Conservation (phyloP, 2,329 filamentous ascomycete genomes). For the Talaromyces albobiverticillius region DNA sequence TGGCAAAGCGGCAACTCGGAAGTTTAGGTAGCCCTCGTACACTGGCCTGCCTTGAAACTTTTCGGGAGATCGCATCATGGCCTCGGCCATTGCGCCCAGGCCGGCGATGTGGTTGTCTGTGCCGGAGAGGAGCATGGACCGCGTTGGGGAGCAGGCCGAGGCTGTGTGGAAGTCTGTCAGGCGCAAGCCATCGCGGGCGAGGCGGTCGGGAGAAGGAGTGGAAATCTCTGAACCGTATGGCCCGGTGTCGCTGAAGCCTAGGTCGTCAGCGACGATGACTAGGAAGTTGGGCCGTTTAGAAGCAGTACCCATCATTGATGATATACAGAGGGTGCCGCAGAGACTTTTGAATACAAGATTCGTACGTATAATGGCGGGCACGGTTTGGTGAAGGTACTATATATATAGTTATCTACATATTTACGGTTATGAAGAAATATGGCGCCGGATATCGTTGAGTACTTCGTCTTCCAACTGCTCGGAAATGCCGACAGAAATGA, state of each 20-base stretch:
- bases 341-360: no score
- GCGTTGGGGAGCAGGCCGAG: conserved; percentile 29
- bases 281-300: neutral
- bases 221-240: conserved; percentile 30
- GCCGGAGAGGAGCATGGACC: conserved; percentile 33
- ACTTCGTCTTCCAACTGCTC: no score
- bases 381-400: no score
- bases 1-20: conserved; percentile 31
- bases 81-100: conserved; percentile 29
- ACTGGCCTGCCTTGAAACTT: conserved; percentile 24
- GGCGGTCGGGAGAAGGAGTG: conserved; percentile 18
- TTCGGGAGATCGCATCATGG: conserved; percentile 14
- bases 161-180: conserved; percentile 29
- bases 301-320: no score
- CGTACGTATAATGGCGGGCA: no score
- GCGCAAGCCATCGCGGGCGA: conserved; percentile 14
- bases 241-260: conserved; percentile 29
- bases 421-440: no score
- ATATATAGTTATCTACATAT: no score
- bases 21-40: conserved; percentile 37
- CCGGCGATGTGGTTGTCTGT: conserved; percentile 33
- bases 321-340: no score
- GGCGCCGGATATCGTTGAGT: no score
- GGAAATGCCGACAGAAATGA: no score
- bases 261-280: conserved; percentile 15